A percentile compares a stretch with the other conserved stretches of the same genome.
These are phyloP conservation scores for Mytilinidion resinicola DNA, from an alignment of 495 filamentous ascomycete species.

Conservation along the genomic window DNA sequence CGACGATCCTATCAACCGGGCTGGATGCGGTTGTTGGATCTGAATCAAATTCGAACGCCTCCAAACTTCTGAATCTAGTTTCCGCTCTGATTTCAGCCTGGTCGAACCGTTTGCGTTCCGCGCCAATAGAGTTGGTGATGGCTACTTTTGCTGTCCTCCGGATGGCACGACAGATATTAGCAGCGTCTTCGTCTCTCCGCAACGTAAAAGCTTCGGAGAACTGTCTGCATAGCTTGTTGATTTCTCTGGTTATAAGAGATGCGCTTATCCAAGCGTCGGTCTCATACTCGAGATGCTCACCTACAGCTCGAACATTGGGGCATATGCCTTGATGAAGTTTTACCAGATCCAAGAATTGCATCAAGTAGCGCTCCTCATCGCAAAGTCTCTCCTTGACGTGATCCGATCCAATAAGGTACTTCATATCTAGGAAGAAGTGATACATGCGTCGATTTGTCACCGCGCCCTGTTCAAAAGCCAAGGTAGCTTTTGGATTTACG, in stretches of 20 bases:
- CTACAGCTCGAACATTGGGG: conserved; percentile 83
- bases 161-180: conserved; percentile 65
- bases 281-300: conserved; percentile 96
- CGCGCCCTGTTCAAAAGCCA: conserved; percentile 88
- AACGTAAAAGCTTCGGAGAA: conserved; percentile 80
- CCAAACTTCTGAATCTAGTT: conserved; percentile 68
- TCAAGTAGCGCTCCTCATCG: conserved; percentile 74
- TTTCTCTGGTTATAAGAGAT: conserved; percentile 85
- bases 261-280: conserved; percentile 97
- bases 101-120: conserved; percentile 79
- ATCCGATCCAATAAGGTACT: conserved; percentile 78
- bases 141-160: conserved; percentile 66
- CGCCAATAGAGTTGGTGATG: conserved; percentile 77
- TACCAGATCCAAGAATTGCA: conserved; percentile 92
- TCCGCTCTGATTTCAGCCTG: conserved; percentile 85
- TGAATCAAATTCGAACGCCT: conserved; percentile 72
- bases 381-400: conserved; percentile 79
- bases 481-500: conserved; percentile 70
- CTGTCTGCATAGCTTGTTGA: conserved; percentile 84
- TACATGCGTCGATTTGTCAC: conserved; percentile 92
- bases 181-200: conserved; percentile 46
- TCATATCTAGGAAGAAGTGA: conserved; percentile 91
- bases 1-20: conserved; percentile 57
- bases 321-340: conserved; percentile 95
- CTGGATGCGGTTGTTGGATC: conserved; percentile 33